Base-by-base conservation (phyloP, 768 basidiomycete genomes). In the Mycena albidolilacea region DNA sequence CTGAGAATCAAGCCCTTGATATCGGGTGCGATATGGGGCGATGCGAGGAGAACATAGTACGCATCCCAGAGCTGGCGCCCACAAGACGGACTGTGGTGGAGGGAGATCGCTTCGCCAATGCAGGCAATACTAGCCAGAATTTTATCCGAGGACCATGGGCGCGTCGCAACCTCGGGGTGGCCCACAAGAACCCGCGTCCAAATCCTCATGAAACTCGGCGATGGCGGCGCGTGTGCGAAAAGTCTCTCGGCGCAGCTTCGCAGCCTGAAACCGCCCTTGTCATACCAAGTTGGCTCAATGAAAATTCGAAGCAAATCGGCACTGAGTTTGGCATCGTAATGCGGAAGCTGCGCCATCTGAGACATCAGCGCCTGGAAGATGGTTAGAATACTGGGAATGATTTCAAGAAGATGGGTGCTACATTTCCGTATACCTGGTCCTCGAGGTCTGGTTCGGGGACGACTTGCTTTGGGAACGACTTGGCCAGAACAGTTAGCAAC, bases 351-450 rank as follows among this genome's bases (percentile, higher is more conserved):
- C 3, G 61, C 69, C 69, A 70, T 70, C 52, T 63, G 69, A 39
- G 69, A 70, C 69, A 70, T 70, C 12, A 70, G 41, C 7, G 69
- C 69, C 69, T 64, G 50, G n/a, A 14, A 54, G 37, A 15, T 14
- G 9, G 10, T 54, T 23, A 57, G 69, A 30, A 44, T 19, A 17
- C 41, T 30, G 38, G 10, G 19, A 21, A 17, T 21, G 43, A 38
- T 12, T 23, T 14, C 50, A 14, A 8, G n/a, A 52, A 57, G 55
- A 55, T 35, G 35, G 9, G 43, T 0, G 9, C 14, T 64, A 70
- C 69, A 58, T 70, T 70, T 44, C 69, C 69, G 62, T 70, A 64
- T 15, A 70, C 69, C 30, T 70, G 62, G 38, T 70, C 69, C 55
- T 70, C 69, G 10, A 70, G 62, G 44, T 57, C 62, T 52, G 67